These are phyloP conservation scores for Tephrocybe sp. DNA, from an alignment of 768 basidiomycete species.

Conservation along the genomic window DNA sequence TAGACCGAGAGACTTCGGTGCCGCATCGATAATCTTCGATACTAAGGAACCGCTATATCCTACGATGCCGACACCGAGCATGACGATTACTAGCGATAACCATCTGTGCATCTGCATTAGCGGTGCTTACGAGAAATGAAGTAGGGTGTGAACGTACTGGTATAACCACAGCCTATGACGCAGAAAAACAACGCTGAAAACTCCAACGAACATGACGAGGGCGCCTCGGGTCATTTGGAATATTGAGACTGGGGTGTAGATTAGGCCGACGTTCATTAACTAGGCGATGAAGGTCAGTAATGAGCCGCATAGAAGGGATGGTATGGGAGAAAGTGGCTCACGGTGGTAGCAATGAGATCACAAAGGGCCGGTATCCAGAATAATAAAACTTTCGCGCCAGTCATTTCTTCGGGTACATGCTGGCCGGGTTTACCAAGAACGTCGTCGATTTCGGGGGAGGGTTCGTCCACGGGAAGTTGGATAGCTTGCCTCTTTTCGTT, in stretches of 20 bases:
- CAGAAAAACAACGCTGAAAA: conserved; percentile 90
- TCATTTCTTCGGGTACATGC: conserved; percentile 39
- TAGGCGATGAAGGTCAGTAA: conserved; percentile 19
- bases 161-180: conserved; percentile 80
- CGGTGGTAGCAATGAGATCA: conserved; percentile 90
- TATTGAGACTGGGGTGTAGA: conserved; percentile 95
- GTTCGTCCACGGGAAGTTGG: conserved; percentile 50
- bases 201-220: conserved; percentile 89
- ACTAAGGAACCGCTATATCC: conserved; percentile 88
- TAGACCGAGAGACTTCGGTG: conserved; percentile 31
- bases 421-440: conserved; percentile 28
- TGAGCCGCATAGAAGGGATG: conserved; percentile 4
- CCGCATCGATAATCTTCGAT: conserved; percentile 65
- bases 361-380: conserved; percentile 87
- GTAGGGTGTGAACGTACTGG: conserved; percentile 48
- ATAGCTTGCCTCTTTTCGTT: conserved; percentile 41
- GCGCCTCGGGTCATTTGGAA: conserved; percentile 96
- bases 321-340: conserved; percentile 31
- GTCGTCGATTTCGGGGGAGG: conserved; percentile 33
- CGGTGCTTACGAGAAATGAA: background rate
- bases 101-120: conserved; percentile 53
- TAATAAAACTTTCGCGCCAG: conserved; percentile 68
- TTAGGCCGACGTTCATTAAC: conserved; percentile 93
- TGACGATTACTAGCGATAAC: conserved; percentile 85
- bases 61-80: conserved; percentile 77